Evolutionary conservation across 306 rosid species (phyloP).

Genomic region (Inga leiocalycina): DNA sequence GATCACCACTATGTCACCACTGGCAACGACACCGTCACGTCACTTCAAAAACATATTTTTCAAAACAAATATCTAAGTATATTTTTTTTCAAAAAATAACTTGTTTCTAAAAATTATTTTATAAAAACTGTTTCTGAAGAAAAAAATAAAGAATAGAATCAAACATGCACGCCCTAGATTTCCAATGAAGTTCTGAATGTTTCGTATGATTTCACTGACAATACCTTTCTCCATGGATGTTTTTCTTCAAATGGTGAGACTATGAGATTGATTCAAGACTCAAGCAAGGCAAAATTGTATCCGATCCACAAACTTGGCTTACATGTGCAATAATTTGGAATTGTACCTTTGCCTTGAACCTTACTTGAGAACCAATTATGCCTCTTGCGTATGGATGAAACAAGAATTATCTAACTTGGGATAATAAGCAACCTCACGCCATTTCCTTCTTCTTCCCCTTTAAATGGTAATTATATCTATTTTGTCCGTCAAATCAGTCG

Average conservation of each 20-base stretch:
- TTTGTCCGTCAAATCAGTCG: background rate
- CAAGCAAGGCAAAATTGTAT: background rate
- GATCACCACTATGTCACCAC: too few species aligned
- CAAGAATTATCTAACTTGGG: slow-evolving; percentile 3
- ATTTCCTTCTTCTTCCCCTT: background rate
- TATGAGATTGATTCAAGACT: background rate
- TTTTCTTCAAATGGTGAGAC: background rate
- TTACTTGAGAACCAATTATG: background rate
- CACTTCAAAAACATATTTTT: too few species aligned
- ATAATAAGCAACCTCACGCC: background rate
- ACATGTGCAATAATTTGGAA: background rate
- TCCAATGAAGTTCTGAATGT: background rate
- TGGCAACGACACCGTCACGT: too few species aligned
- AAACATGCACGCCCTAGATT: too few species aligned
- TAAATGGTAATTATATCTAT: background rate
- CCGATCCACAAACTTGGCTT: too few species aligned
- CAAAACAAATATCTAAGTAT: too few species aligned
- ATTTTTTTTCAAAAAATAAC: too few species aligned
- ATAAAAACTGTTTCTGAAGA: too few species aligned
- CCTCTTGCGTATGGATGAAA: background rate
- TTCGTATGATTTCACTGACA: background rate
- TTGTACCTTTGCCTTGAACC: background rate
- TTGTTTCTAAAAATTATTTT: too few species aligned
- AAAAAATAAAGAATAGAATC: too few species aligned
- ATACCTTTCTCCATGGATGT: background rate